These are phyloP conservation scores for Pyrenula aspistea DNA, from an alignment of 495 filamentous ascomycete species.

Conservation along the genomic window DNA sequence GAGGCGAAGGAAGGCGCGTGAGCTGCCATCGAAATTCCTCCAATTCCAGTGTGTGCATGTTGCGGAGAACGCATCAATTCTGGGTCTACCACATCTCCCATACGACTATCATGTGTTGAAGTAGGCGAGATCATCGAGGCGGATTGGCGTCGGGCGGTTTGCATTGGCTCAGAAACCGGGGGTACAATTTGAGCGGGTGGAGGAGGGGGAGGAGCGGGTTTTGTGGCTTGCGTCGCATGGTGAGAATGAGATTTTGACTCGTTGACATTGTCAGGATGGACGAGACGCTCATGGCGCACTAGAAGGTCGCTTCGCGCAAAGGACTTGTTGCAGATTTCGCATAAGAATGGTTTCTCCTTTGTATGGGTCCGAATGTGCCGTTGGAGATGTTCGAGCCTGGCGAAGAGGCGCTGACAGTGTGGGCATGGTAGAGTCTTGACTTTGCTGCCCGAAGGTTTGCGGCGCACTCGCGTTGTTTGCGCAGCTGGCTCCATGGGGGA, in stretches of 20 bases:
- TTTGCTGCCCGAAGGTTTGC: not conserved
- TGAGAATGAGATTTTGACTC: constrained; percentile 20
- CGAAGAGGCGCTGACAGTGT: constrained; percentile 34
- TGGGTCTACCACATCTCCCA: constrained; percentile 35
- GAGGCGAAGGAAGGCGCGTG: constrained; percentile 29
- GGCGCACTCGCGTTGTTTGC: not conserved
- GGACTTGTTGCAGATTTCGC: constrained; percentile 37
- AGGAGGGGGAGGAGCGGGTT: constrained; percentile 31
- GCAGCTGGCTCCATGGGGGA: constrained; percentile 63
- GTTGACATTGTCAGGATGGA: constrained; percentile 50
- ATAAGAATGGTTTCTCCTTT: constrained; percentile 43
- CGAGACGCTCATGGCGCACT: constrained; percentile 62
- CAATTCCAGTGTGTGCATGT: constrained; percentile 16
- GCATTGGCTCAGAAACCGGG: not conserved
- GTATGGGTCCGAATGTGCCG: constrained; percentile 44
- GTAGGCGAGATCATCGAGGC: constrained; percentile 24
- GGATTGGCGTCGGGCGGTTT: constrained; percentile 18
- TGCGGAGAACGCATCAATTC: constrained; percentile 28
- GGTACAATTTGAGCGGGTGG: constrained; percentile 43
- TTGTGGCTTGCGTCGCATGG: not conserved
- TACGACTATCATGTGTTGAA: constrained; percentile 31
- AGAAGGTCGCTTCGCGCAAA: constrained; percentile 53
- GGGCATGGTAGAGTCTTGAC: constrained; percentile 1
- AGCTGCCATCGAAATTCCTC: constrained; percentile 23
- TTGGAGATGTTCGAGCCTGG: constrained; percentile 39